phyloP scores from a whole-genome alignment of 2,329 filamentous ascomycete species.

The Hansfordia pulvinata region DNA sequence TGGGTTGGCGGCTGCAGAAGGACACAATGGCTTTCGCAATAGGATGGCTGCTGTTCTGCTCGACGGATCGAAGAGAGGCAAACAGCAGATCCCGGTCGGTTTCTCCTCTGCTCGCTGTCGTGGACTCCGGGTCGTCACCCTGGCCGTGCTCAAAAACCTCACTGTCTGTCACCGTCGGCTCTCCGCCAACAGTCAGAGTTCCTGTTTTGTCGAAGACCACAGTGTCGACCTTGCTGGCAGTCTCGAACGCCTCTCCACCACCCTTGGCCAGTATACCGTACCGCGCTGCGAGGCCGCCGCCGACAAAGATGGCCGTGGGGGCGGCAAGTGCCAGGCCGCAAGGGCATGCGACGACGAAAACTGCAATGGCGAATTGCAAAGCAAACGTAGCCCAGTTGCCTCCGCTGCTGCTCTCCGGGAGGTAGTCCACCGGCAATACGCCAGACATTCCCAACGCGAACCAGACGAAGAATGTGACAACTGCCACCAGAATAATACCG shows the following conservation, averaged over 20 bases:
- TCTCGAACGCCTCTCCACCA: conserved; percentile 75
- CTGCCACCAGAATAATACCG: conserved; percentile 53
- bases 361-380: conserved; percentile 70
- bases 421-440: conserved; percentile 39
- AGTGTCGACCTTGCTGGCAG: conserved; percentile 63
- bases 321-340: conserved; percentile 77
- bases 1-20: conserved; percentile 39
- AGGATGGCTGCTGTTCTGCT: conserved; percentile 62
- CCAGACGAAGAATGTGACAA: conserved; percentile 62
- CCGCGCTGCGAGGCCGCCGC: conserved; percentile 65
- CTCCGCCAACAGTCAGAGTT: conserved; percentile 61
- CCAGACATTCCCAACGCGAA: conserved; percentile 48
- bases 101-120: conserved; percentile 11
- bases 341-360: conserved; percentile 78
- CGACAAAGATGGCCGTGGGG: conserved; percentile 75
- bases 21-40: conserved; percentile 56
- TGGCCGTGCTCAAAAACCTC: conserved; percentile 21
- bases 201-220: conserved; percentile 87
- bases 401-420: conserved; percentile 36
- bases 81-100: conserved; percentile 21
- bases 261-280: conserved; percentile 73
- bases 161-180: conserved; percentile 52
- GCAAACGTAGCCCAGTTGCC: conserved; percentile 61
- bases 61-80: conserved; percentile 43
- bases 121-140: too few species aligned